These are phyloP conservation scores for Draba incana DNA, from an alignment of 345 rosid genomes.

Conservation along the genomic window DNA sequence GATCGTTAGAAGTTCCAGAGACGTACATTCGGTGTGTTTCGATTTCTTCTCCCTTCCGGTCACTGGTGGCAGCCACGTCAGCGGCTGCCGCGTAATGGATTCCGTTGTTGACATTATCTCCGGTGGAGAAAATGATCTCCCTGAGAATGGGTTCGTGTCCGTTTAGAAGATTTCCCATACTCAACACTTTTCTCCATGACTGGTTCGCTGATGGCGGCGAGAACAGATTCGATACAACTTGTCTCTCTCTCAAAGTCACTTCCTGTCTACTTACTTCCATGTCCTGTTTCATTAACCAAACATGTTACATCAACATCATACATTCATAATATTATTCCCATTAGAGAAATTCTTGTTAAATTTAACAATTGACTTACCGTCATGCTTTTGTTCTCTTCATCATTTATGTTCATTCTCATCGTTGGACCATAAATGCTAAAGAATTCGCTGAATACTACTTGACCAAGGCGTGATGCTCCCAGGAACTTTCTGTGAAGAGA, in stretches of 20 bases:
- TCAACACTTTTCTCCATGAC: slow-evolving; percentile 94
- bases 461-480: slow-evolving; percentile 70
- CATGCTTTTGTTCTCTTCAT: slow-evolving; percentile 39
- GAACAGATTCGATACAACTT: slow-evolving; percentile 67
- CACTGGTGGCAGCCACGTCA: slow-evolving; percentile 40
- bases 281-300: slow-evolving; percentile 50
- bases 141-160: slow-evolving; percentile 90
- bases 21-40: slow-evolving; percentile 90
- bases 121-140: slow-evolving; percentile 74
- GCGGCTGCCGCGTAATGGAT: slow-evolving; percentile 60
- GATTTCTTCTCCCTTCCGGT: slow-evolving; percentile 54
- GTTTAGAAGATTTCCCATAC: slow-evolving; percentile 96
- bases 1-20: slow-evolving; percentile 91
- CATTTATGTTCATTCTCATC: slow-evolving; percentile 60
- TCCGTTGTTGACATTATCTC: slow-evolving; percentile 53
- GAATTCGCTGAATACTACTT: slow-evolving; percentile 73
- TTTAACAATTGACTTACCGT: slow-evolving; percentile 29
- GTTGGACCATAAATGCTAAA: slow-evolving; percentile 55
- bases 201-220: slow-evolving; percentile 77
- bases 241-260: slow-evolving; percentile 61
- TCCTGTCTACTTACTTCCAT: slow-evolving; percentile 57
- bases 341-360: slow-evolving; percentile 1
- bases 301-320: slow-evolving; percentile 14
- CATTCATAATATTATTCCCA: background rate
- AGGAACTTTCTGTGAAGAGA: slow-evolving; percentile 85